phyloP scores from a whole-genome alignment of 139 green algal species.

The Closterium sp. region DNA sequence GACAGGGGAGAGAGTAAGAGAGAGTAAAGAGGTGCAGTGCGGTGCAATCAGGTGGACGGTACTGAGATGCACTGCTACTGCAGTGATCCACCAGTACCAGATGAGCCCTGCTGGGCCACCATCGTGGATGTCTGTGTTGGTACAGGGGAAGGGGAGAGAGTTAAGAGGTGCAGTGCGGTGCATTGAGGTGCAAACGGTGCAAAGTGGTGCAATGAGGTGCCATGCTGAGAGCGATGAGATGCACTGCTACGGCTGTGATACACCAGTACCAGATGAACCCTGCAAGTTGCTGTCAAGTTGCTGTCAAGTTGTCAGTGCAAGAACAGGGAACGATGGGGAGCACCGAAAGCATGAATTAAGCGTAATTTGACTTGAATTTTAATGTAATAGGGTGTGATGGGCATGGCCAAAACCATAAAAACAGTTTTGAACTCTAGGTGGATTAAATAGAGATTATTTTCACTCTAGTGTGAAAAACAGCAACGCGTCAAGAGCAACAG shows the following conservation, averaged over 20 bases:
- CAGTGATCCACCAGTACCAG: conserved; percentile 57
- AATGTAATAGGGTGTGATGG: too few species aligned
- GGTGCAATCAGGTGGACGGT: conserved; percentile 54
- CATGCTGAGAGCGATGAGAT: conserved; percentile 51
- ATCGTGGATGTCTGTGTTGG: conserved; percentile 21
- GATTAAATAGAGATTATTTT: too few species aligned
- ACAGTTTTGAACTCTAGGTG: too few species aligned
- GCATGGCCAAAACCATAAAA: too few species aligned
- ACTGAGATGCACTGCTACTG: conserved; percentile 43
- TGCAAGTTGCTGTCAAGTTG: too few species aligned
- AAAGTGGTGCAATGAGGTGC: conserved; percentile 56
- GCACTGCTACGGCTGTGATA: conserved; percentile 33
- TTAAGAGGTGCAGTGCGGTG: too few species aligned
- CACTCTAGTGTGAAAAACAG: too few species aligned
- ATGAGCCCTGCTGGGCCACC: conserved; percentile 54
- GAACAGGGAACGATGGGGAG: too few species aligned
- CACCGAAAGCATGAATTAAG: too few species aligned
- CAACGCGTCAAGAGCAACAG: too few species aligned
- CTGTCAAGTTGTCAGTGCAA: background rate
- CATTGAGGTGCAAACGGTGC: background rate
- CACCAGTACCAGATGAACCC: conserved; percentile 59
- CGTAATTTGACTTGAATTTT: too few species aligned
- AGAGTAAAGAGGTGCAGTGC: conserved; percentile 42
- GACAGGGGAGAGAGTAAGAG: background rate
- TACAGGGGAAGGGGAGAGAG: too few species aligned